Conservation (phyloP, 805 yeast species). For the Candida cerambycidarum region DNA sequence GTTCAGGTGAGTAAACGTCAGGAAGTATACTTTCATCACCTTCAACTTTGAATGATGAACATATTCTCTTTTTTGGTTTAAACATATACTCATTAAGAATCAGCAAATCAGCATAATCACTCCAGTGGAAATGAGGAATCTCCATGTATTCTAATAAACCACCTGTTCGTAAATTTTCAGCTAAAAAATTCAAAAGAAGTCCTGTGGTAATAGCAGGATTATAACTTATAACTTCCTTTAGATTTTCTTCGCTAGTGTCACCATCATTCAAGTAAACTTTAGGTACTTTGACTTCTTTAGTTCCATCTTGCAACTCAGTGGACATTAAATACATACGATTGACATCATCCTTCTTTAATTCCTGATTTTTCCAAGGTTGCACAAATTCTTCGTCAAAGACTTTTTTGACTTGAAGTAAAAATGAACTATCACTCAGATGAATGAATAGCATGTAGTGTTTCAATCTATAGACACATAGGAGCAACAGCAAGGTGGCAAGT, state of each 20-base stretch:
- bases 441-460: no score
- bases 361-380: constrained; percentile 7
- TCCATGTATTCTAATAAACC: constrained; percentile 10
- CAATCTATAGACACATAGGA: no score
- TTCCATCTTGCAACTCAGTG: constrained; percentile 5
- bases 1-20: no score
- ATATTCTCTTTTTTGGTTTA: constrained; percentile 16
- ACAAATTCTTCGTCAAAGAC: no score
- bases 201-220: constrained; percentile 32
- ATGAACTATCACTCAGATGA: no score
- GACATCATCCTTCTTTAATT: constrained; percentile 9
- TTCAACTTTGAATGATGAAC: constrained; percentile 20
- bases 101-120: constrained; percentile 29
- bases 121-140: constrained; percentile 31
- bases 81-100: constrained; percentile 18
- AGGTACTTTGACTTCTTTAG: constrained; percentile 15
- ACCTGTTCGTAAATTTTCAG: constrained; percentile 11
- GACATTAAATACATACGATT: constrained; percentile 14
- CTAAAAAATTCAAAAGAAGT: constrained; percentile 18
- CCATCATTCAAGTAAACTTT: constrained; percentile 10
- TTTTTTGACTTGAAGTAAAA: no score
- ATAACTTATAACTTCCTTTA: constrained; percentile 19
- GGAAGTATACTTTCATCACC: constrained; percentile 15
- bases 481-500: no score
- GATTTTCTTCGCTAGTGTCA: constrained; percentile 4